Evolutionary conservation across 208 protist species (phyloP), one percentile per base, ranked within the genome.

Genomic region (Balamuthia mandrillaris): DNA sequence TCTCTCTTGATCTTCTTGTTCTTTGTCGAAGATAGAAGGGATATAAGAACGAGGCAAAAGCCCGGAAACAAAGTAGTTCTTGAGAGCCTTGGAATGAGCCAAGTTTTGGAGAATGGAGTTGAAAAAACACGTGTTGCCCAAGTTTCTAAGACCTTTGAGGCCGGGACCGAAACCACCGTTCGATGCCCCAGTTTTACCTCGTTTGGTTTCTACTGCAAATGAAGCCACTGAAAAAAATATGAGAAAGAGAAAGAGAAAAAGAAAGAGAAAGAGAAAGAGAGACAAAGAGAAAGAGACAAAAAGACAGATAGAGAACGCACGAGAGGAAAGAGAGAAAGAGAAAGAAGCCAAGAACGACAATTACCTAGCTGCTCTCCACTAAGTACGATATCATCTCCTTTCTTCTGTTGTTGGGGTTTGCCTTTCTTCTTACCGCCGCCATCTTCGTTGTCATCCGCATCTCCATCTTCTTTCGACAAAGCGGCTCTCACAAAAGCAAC

Each of bases 41-140:
- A 3, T 9, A 9, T 27, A 9, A 27, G 51, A 18, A 27, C 7
- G 18, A 18, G 60, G 31, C 14, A 68, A 1, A 5, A 31, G 60
- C 5, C 60, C 60, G 31, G 31, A n/a, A 18, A 16, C 29, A 3
- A 68, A 42, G 60, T 68, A 68, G 4, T 68, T 37, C 24, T 37
- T 31, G 35, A 68, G 60, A 31, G 60, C 31, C 16, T 18, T 2
- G 14, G 60, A 45, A 37, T 68, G 60, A 27, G 60, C 44, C 31
- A 68, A 37, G 31, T 52, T 81, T 52, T 89, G 87, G 49, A 89
- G 66, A 27, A 89, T 79, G 10, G 87, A 89, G 39, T 89, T 89
- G 44, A 89, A 89, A 49, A 89, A 89, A 41, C 87, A 89, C 33
- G 87, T 89, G 33, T 89, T 89, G 18, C 87, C 87, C n/a, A 89